Evolutionary conservation across 768 basidiomycete genomes (phyloP), one percentile per base, ranked within the genome.

Genomic region (Glaciozyma martinii): DNA sequence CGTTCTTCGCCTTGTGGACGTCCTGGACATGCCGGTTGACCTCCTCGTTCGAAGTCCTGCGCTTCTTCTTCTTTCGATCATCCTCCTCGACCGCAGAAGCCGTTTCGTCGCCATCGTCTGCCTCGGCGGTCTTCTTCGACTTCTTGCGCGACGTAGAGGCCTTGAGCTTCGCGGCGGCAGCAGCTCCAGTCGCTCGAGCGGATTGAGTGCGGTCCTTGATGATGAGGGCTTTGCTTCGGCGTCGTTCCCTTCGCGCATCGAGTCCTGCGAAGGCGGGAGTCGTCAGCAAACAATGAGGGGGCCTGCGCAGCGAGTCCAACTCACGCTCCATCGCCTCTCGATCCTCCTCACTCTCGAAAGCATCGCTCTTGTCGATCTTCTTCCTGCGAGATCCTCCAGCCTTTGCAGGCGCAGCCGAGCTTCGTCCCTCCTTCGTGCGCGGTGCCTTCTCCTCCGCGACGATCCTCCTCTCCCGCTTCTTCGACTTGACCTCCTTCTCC

Each of bases 321-420:
- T 60, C 25, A 69, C 68, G 64, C 19, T 63, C 65, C 43, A 63
- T 63, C 10, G 55, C 23, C 40, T 69, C 68, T 5, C 30, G 56
- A 16, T 56, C 58, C 46, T 66, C 61, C 19, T 57, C 54, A 23
- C 49, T 42, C 19, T 40, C 56, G 37, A 42, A 40, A 8, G 23
- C 30, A n/a, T 63, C 61, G 0, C 60, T 27, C 33, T 43, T 65
- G 10, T 56, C 59, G 47, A 58, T 63, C 37, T 6, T 10, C 49
- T 50, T 40, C 27, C 16, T 27, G 13, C 52, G 9, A 3, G 5
- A 13, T 27, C 52, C 40, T 9, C 27, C 23, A 43, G 16, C 37
- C 37, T 8, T 10, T 9, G 33, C 55, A 19, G n/a, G 10, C 37
- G 21, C 37, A 3, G 37, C 23, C 23, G 37, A 37, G 33, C 23